Evolutionary conservation across 495 filamentous ascomycete species (phyloP), one percentile per base, ranked within the genome.

Genomic region (Penicillium odoratum): DNA sequence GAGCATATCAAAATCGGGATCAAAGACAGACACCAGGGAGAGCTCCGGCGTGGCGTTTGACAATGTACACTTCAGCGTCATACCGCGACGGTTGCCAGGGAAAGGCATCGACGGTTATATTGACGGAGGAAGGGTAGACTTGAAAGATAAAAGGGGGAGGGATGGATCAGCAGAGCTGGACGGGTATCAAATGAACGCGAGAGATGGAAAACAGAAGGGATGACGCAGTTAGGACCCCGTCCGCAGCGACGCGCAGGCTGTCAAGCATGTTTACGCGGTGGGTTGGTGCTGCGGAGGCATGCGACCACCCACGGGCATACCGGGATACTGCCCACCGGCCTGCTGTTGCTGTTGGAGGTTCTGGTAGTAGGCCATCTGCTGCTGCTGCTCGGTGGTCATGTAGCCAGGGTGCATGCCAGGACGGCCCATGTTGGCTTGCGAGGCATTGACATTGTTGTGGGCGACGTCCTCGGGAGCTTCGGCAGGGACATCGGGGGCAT

Each of bases 301-400:
- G 59, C 77, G 74, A 59, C 70, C 73, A 63, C 78, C 76, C 18
- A 82, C 80, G 18, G 81, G 80, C 78, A 84, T 83, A 42, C 74
- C 76, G 28, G 79, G 72, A 55, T 84, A 84, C 62, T 83, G 80
- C 51, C 76, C 80, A 62, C 78, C 69, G 38, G 80, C 81, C 65
- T 80, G 77, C 65, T 81, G 79, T 67, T 81, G 77, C 68, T 82
- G 79, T 61, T 82, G 79, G 57, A 83, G 76, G 61, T 80, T 79
- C 60, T 83, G 78, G 57, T 83, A 81, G 68, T 83, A 83, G 42
- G 79, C 80, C 74, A 83, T 80, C 64, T 81, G 78, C 65, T 83
- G 81, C 54, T 84, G 81, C 59, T 84, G 78, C 59, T 81, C 79
- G 11, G 75, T 78, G 60, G 81, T 81, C 76, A 83, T 83, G 62